Conservation (phyloP, 345 rosid genomes). For the Mercurialis annua region DNA sequence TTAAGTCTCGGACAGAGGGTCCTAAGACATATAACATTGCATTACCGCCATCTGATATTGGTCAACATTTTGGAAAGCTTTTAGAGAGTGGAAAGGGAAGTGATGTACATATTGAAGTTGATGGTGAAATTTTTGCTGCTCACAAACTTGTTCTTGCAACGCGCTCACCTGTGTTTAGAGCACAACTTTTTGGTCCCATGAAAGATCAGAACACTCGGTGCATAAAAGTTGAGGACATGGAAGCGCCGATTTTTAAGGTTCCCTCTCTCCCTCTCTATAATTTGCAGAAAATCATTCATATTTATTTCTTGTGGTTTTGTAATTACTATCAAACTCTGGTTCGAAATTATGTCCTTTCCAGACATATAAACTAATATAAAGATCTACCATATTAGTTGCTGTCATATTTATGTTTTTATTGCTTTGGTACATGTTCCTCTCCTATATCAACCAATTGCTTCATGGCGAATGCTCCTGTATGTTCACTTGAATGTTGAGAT, state of each 20-base stretch:
- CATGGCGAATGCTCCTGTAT: not conserved
- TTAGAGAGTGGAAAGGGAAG: slow-evolving; percentile 27
- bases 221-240: slow-evolving; percentile 34
- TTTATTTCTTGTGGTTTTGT: not conserved
- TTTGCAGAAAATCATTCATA: not conserved
- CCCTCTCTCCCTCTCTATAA: not conserved
- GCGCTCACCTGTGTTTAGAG: slow-evolving; percentile 32
- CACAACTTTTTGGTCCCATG: slow-evolving; percentile 38
- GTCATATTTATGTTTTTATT: not conserved
- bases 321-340: not conserved
- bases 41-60: slow-evolving; percentile 31
- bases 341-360: not conserved
- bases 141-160: slow-evolving; percentile 35
- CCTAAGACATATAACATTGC: slow-evolving; percentile 25
- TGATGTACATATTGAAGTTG: slow-evolving; percentile 35
- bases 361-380: not conserved
- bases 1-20: slow-evolving; percentile 31
- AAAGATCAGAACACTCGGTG: slow-evolving; percentile 28
- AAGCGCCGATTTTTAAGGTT: slow-evolving; percentile 36
- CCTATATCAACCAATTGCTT: not conserved
- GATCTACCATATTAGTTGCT: not conserved
- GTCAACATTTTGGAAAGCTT: slow-evolving; percentile 31
- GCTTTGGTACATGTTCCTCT: not conserved
- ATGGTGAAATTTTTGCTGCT: slow-evolving; percentile 27
- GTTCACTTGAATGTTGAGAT: not conserved